These are phyloP conservation scores for Fimicolochytrium jonesii DNA, from an alignment of 192 early-diverging fungal genomes.

Conservation along the genomic window DNA sequence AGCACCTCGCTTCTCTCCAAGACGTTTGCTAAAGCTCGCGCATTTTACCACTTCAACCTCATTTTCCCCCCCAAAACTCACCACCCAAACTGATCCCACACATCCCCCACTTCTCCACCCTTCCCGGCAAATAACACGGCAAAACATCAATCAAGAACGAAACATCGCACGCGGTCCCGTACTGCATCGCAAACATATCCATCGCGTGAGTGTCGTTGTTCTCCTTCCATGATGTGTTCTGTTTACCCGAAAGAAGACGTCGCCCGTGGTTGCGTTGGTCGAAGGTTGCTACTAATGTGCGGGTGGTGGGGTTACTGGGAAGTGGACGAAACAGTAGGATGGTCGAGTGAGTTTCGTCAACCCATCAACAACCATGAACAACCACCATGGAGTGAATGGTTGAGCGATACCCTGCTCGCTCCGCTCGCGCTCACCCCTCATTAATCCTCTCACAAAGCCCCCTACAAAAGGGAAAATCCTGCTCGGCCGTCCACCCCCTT, in stretches of 20 bases:
- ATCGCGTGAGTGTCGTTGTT: slow-evolving; percentile 30
- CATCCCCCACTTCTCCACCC: slow-evolving; percentile 43
- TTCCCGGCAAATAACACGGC: slow-evolving; percentile 34
- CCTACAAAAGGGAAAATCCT: too few species aligned
- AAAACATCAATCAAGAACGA: slow-evolving; percentile 47
- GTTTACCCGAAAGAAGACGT: slow-evolving; percentile 24
- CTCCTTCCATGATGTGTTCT: slow-evolving; percentile 39
- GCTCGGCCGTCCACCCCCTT: too few species aligned
- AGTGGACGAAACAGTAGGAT: background rate
- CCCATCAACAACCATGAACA: too few species aligned
- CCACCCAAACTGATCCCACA: slow-evolving; percentile 51
- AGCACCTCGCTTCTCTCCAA: too few species aligned
- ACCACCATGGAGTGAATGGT: too few species aligned
- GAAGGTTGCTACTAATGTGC: slow-evolving; percentile 39
- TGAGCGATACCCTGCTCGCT: too few species aligned
- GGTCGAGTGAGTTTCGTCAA: background rate
- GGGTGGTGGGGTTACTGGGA: background rate
- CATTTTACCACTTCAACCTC: slow-evolving; percentile 17
- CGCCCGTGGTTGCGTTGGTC: slow-evolving; percentile 56
- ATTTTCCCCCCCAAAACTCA: slow-evolving; percentile 39
- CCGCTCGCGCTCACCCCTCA: too few species aligned
- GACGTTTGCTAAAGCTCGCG: background rate
- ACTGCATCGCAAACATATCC: slow-evolving; percentile 32
- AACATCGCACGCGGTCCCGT: slow-evolving; percentile 39
- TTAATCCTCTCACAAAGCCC: too few species aligned